phyloP scores from a whole-genome alignment of 2,329 filamentous ascomycete species.

The Talaromyces rugulosus region DNA sequence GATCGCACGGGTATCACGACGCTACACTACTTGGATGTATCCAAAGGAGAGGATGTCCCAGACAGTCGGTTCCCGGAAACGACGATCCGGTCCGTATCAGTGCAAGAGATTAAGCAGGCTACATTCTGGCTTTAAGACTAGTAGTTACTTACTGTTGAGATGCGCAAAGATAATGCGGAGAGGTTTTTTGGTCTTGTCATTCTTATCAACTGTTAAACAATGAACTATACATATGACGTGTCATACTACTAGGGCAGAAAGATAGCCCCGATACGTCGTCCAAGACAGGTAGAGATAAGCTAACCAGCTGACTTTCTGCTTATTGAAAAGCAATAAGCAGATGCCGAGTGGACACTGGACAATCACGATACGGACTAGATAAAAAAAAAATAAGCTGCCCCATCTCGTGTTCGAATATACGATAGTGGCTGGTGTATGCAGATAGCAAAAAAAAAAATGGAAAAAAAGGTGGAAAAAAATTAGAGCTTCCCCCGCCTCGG shows the following conservation, averaged over 20 bases:
- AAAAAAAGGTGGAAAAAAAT: background rate
- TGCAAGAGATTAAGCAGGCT: slow-evolving; percentile 29
- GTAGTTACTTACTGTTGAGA: background rate
- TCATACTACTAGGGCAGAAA: background rate
- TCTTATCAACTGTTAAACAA: background rate
- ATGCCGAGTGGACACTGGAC: background rate
- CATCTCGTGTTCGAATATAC: background rate
- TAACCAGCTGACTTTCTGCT: background rate
- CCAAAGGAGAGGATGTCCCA: slow-evolving; percentile 15
- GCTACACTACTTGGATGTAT: slow-evolving; percentile 30
- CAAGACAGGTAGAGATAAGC: background rate
- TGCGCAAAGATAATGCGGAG: background rate
- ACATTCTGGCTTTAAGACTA: slow-evolving; percentile 2
- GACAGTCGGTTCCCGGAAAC: slow-evolving; percentile 37
- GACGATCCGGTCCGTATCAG: slow-evolving; percentile 24
- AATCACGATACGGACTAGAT: background rate
- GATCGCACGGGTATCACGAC: slow-evolving; percentile 42
- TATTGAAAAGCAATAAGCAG: background rate
- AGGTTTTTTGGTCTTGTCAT: background rate
- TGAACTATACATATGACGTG: background rate
- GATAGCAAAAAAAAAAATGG: background rate
- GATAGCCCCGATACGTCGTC: background rate
- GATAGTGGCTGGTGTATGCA: background rate
- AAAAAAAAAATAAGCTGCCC: background rate
- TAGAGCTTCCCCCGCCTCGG: background rate